phyloP scores from a whole-genome alignment of 208 protist species.

The Leishmania turanica region DNA sequence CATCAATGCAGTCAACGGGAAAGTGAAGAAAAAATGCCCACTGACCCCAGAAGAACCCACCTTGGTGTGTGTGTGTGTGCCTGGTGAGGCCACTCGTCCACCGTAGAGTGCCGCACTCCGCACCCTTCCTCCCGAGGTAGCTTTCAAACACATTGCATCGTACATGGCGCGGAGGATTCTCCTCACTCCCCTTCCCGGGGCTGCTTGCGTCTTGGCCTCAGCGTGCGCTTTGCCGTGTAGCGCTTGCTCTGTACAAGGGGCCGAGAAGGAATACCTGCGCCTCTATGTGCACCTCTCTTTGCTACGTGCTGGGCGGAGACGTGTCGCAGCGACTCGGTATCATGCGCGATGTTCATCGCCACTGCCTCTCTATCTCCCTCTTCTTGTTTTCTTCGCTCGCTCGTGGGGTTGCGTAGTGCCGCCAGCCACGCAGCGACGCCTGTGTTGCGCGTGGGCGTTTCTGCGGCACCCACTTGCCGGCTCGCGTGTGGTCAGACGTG shows the following conservation, averaged over 20 bases:
- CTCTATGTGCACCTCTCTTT: background rate
- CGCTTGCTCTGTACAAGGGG: background rate
- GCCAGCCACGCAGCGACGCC: no score
- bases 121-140: background rate
- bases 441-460: no score
- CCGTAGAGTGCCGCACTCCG: background rate
- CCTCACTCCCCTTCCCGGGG: no score
- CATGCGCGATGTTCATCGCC: background rate
- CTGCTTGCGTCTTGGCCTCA: no score
- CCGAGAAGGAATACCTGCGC: background rate
- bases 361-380: background rate
- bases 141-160: background rate
- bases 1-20: background rate
- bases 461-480: no score
- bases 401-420: background rate
- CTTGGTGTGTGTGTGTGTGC: no score
- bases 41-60: background rate
- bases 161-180: background rate
- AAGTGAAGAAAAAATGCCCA: background rate
- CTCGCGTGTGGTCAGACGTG: background rate
- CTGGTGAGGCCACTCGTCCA: no score
- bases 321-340: background rate
- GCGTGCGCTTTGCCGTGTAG: background rate
- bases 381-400: background rate
- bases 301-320: background rate